Conservation (phyloP, 768 basidiomycete species). For the Gautieria morchelliformis region DNA sequence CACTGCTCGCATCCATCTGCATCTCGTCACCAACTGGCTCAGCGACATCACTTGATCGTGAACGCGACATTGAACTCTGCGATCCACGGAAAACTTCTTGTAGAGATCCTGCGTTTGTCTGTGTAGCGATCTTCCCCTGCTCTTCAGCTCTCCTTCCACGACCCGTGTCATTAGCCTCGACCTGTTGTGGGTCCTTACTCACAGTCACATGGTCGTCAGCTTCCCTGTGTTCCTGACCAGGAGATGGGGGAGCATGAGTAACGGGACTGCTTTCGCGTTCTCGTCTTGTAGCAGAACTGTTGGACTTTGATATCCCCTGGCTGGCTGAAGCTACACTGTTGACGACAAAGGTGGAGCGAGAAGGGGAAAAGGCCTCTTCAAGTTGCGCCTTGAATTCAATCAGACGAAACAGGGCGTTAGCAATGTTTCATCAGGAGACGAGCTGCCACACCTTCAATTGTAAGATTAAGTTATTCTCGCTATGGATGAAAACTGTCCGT, state of each 20-base stretch:
- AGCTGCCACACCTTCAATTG: conserved; percentile 56
- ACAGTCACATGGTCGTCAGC: not conserved
- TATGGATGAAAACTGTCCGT: conserved; percentile 86
- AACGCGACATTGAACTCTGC: not conserved
- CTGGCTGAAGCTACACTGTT: conserved; percentile 17
- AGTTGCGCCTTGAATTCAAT: conserved; percentile 43
- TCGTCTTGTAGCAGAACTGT: not conserved
- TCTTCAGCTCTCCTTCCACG: no score
- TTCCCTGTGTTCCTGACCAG: not conserved
- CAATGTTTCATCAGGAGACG: not conserved
- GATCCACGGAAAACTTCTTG: not conserved
- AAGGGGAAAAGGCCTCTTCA: conserved; percentile 56
- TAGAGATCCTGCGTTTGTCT: not conserved
- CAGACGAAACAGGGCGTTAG: not conserved
- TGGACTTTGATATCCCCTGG: not conserved
- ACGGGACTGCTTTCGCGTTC: not conserved
- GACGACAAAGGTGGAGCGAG: conserved; percentile 67
- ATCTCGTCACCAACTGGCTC: not conserved
- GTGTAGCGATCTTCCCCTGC: not conserved
- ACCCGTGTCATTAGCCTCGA: not conserved
- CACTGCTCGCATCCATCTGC: no score
- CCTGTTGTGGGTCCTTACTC: not conserved
- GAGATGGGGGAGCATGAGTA: not conserved
- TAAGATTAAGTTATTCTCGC: conserved; percentile 69
- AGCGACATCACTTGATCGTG: not conserved